Conservation (phyloP, 2,329 filamentous ascomycete species). For the Colletotrichum zoysiae region DNA sequence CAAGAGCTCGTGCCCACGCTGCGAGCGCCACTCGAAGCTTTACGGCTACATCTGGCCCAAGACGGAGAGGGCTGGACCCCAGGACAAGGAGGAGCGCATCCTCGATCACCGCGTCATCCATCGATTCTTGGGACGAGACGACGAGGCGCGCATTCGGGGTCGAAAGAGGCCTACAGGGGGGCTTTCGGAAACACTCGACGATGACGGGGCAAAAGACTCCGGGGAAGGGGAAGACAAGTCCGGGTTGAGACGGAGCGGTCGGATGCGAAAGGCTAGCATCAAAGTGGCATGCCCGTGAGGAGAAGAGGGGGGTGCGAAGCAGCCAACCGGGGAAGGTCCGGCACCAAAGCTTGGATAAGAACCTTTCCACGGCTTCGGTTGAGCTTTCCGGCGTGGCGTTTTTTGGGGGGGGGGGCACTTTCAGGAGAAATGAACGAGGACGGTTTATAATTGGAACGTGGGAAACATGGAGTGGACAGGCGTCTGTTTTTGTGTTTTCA, state of each 20-base stretch:
- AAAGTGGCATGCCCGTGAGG: conserved; percentile 36
- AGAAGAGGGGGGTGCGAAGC: conserved; percentile 1
- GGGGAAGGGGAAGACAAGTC: conserved; percentile 44
- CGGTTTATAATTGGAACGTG: conserved; percentile 41
- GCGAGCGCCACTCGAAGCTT: conserved; percentile 93
- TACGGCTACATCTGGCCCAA: conserved; percentile 98
- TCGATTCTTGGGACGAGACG: conserved; percentile 80
- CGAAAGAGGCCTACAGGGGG: conserved; percentile 44
- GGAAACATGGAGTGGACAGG: conserved; percentile 11
- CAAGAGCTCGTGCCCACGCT: conserved; percentile 86
- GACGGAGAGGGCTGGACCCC: conserved; percentile 82
- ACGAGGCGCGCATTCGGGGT: conserved; percentile 71
- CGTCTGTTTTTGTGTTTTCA: conserved; percentile 20
- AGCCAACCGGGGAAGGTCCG: conserved; percentile 34
- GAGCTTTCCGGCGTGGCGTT: conserved; percentile 18
- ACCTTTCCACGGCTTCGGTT: neutral
- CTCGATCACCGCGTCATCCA: conserved; percentile 90
- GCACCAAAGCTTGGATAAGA: conserved; percentile 4
- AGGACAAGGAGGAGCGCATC: conserved; percentile 78
- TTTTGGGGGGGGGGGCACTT: neutral
- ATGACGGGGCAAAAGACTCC: conserved; percentile 20
- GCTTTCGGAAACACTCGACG: conserved; percentile 31
- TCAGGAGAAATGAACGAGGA: conserved; percentile 18
- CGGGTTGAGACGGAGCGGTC: conserved; percentile 51
- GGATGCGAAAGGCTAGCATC: conserved; percentile 51